Evolutionary conservation across 179 eudicot species (phyloP), one percentile per base, ranked within the genome.

Genomic region (Nepenthes alata): DNA sequence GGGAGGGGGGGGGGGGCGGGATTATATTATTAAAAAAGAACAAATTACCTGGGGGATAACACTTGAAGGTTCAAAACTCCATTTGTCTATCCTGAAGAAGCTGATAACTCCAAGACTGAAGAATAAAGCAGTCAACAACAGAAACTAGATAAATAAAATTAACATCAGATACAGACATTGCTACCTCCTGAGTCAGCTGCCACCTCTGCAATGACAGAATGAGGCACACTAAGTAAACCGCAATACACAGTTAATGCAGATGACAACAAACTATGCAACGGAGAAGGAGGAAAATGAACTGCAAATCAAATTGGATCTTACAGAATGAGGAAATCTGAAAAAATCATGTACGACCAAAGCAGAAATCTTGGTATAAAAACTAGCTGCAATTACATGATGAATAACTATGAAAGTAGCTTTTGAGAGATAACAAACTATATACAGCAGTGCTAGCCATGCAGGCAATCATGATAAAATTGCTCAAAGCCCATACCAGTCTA

Each of bases 111-210:
- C 70, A 52, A 69, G 47, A 37, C 61, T 52, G 11, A 34, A 48
- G n/a, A 59, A 67, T 34, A 39, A 8, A 48, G 58, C 5, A n/a
- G 48, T 6, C 15, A 12, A 4, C 10, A 51, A 15, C 12, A 50
- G 16, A 55, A 35, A 1, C 55, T 25, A 59, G 15, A 57, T 6
- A 7, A 41, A 41, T 41, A 7, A 41, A 41, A 4, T 4, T 4
- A 41, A 41, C 45, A 41, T 41, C 45, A 41, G 5, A 41, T 50
- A 72, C 75, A 78, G 66, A 91, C 96, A 95, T 86, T 89, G 69
- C 98, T 96, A 62, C 98, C 98, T 65, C 96, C 98, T 58, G 95
- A 73, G 73, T 91, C 95, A n/a, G 98, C 98, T 61, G 98, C 89
- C 73, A 89, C 74, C 60, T 83, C 89, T 1, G 96, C 95, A 14